Conservation (phyloP, 495 filamentous ascomycete species). For the Lophium mytilinum region DNA sequence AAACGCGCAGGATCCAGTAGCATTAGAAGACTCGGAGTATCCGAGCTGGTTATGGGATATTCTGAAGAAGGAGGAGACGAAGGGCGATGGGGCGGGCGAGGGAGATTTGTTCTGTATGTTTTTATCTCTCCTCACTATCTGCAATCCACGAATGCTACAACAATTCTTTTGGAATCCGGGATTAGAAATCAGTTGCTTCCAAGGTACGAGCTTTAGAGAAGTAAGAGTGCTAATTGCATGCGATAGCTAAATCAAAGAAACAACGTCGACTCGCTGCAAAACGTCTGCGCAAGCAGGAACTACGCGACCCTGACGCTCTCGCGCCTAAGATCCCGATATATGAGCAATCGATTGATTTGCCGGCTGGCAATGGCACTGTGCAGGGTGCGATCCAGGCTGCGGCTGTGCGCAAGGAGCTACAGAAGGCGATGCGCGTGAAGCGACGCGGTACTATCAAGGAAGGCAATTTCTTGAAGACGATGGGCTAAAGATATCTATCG, state of each 20-base stretch:
- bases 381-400: constrained; percentile 50
- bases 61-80: constrained; percentile 43
- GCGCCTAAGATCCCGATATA: constrained; percentile 70
- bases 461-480: constrained; percentile 80
- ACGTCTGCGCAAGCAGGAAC: constrained; percentile 54
- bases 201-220: no score
- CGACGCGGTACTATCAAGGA: constrained; percentile 80
- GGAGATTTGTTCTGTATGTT: constrained; percentile 70
- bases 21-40: constrained; percentile 76
- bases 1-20: constrained; percentile 60
- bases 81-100: constrained; percentile 33
- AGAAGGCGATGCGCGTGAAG: constrained; percentile 60
- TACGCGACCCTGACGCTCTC: constrained; percentile 56
- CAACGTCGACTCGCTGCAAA: constrained; percentile 59
- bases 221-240: no score
- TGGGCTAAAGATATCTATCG: constrained; percentile 39
- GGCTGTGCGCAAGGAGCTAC: constrained; percentile 55
- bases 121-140: constrained; percentile 1
- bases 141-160: neutral
- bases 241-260: constrained; percentile 70
- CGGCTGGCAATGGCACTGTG: constrained; percentile 47
- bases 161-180: neutral
- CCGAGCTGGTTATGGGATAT: constrained; percentile 85
- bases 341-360: constrained; percentile 79
- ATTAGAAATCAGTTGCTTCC: no score